These are phyloP conservation scores for Nakazawaea sp. DNA, from an alignment of 805 yeast genomes.

Conservation along the genomic window DNA sequence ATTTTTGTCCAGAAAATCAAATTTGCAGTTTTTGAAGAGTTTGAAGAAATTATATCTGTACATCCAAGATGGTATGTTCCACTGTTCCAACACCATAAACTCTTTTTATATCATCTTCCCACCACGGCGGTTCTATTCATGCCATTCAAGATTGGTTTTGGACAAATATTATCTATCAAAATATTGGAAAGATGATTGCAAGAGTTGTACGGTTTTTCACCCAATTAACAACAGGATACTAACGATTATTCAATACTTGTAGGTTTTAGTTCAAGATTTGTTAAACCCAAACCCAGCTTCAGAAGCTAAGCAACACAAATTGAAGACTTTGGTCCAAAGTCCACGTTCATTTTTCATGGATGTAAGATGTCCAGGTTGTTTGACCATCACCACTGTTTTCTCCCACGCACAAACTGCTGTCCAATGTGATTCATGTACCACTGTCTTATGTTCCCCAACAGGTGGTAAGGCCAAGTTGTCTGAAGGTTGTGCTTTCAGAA, in stretches of 20 bases:
- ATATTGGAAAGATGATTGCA: no score
- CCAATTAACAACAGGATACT: not conserved
- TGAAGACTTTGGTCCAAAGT: slow-evolving; percentile 82
- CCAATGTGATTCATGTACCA: slow-evolving; percentile 90
- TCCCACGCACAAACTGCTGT: slow-evolving; percentile 97
- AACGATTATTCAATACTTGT: not conserved
- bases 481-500: slow-evolving; percentile 95
- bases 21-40: no score
- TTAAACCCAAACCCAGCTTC: slow-evolving; percentile 88
- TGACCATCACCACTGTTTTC: slow-evolving; percentile 91
- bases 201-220: no score
- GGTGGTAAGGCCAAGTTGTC: slow-evolving; percentile 97
- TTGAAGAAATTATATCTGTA: no score
- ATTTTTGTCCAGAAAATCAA: no score
- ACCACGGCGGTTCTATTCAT: no score
- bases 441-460: slow-evolving; percentile 90
- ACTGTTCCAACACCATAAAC: no score
- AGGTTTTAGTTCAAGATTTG: slow-evolving; percentile 12
- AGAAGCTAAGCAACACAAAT: slow-evolving; percentile 87
- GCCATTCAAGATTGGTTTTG: no score
- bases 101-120: no score
- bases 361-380: slow-evolving; percentile 94
- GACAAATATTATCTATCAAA: no score
- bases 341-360: slow-evolving; percentile 97
- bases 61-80: no score